Evolutionary conservation across 2,329 filamentous ascomycete genomes (phyloP), one percentile per base, ranked within the genome.

Genomic region (Hypoxylon sp.): DNA sequence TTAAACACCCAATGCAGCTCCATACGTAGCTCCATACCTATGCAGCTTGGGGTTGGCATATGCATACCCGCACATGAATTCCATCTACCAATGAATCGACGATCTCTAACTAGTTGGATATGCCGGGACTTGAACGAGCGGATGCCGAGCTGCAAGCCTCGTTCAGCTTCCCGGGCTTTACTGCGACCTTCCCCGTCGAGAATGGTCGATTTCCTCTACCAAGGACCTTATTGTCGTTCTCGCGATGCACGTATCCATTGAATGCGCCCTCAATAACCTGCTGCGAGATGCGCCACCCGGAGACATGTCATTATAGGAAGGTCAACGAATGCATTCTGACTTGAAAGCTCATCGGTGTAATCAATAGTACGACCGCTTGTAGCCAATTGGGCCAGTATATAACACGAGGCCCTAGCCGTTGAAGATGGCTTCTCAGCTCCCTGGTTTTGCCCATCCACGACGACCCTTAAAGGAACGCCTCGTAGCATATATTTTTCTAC

Each of bases 271-370:
- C 32, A 14, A 29, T 30, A 21, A 29, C 47, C 23, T 45, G 4
- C 47, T 32, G 25, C 48, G 32, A 51, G 27, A 25, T 34, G 37
- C 56, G 48, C 51, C 52, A 53, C 48, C 53, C 63, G 63, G 39
- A 25, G 48, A 56, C 45, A 21, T 47, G 8, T 69, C 67, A n/a
- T 61, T 67, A 47, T 61, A 64, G 67, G 67, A 69, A 69, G 67
- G 67, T 69, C 48, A 41, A 0, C 21, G 29, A 19, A 47, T 66
- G 45, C 30, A 48, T 48, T 29, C 55, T 23, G 16, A 57, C 30
- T 9, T 34, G 19, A 43, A 54, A 21, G 11, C 9, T 25, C 23
- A 25, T 45, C 41, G 54, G 29, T 46, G 27, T 48, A n/a, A 39
- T 30, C 29, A 41, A 6, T 30, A 27, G 21, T 50, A 47, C 25